phyloP scores from a whole-genome alignment of 768 basidiomycete genomes.

The Rhodotorula babjevae region DNA sequence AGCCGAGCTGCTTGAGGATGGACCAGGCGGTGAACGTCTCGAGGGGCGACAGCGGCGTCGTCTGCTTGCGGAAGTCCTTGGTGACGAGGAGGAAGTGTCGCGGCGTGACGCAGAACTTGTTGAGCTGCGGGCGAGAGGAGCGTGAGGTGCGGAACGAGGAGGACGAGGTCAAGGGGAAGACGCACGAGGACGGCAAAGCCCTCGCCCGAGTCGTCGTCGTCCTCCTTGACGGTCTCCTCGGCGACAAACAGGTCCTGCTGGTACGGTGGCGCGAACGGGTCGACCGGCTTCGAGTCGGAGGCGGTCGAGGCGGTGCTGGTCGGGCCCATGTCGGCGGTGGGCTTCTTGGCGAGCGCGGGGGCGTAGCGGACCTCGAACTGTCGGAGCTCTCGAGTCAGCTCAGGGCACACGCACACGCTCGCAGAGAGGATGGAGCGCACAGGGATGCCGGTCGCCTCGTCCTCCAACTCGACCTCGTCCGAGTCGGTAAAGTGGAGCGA shows the following conservation, averaged over 20 bases:
- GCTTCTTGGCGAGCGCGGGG: conserved; percentile 77
- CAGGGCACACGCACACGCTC: neutral
- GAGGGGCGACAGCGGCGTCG: conserved; percentile 68
- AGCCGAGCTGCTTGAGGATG: conserved; percentile 67
- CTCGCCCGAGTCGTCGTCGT: conserved; percentile 58
- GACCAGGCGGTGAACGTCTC: conserved; percentile 73
- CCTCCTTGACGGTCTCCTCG: conserved; percentile 55
- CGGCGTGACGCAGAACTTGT: conserved; percentile 78
- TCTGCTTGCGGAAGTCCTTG: conserved; percentile 74
- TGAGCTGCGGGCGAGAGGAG: conserved; percentile 55
- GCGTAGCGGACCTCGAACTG: conserved; percentile 79
- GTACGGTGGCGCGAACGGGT: conserved; percentile 87
- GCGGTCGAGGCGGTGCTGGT: conserved; percentile 43
- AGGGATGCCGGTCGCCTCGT: conserved; percentile 29
- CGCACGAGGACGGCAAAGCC: conserved; percentile 66
- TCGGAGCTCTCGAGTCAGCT: too few species aligned
- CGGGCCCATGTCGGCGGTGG: conserved; percentile 49
- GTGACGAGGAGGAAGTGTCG: conserved; percentile 82
- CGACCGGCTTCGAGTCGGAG: conserved; percentile 42
- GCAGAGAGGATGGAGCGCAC: neutral
- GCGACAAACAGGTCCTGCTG: conserved; percentile 69
- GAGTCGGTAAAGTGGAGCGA: conserved; percentile 22
- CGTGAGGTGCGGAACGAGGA: neutral
- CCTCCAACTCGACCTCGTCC: conserved; percentile 29
- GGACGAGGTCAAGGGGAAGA: too few species aligned